Conservation (phyloP, 2,329 filamentous ascomycete species). For the Rhynchosporium agropyri region DNA sequence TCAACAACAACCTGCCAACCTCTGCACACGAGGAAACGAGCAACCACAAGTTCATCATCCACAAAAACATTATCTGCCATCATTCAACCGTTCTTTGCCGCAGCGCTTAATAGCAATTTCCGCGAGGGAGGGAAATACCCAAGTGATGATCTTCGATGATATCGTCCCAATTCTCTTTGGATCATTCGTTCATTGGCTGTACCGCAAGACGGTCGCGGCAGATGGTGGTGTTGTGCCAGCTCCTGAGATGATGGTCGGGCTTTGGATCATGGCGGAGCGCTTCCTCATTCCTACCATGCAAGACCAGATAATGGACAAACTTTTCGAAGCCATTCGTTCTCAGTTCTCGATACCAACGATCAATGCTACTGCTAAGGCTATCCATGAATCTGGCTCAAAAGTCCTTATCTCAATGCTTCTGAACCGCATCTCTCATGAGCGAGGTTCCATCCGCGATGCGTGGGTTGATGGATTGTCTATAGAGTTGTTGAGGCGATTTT, state of each 20-base stretch:
- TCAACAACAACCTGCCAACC: not conserved
- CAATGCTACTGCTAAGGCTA: not conserved
- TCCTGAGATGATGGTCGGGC: constrained; percentile 2
- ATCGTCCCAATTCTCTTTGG: constrained; percentile 5
- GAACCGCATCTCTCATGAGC: not conserved
- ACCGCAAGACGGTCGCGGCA: constrained; percentile 12
- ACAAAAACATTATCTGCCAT: constrained; percentile 23
- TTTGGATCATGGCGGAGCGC: constrained; percentile 23
- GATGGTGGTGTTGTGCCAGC: not conserved
- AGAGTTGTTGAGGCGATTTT: not conserved
- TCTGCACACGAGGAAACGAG: not conserved
- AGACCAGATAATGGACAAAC: constrained; percentile 16
- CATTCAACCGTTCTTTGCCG: constrained; percentile 21
- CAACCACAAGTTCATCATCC: constrained; percentile 16
- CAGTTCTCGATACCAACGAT: not conserved
- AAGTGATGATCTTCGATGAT: constrained; percentile 18
- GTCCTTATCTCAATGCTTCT: not conserved
- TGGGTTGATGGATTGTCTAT: not conserved
- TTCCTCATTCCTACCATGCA: constrained; percentile 22
- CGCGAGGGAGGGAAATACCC: not conserved
- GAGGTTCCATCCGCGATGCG: not conserved
- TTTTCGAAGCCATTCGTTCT: not conserved
- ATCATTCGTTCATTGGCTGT: constrained; percentile 24
- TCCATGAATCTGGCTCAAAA: not conserved
- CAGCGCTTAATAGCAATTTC: constrained; percentile 17